Evolutionary conservation across 2,329 filamentous ascomycete genomes (phyloP), one percentile per base, ranked within the genome.

Genomic region (Ophiostoma quercus): DNA sequence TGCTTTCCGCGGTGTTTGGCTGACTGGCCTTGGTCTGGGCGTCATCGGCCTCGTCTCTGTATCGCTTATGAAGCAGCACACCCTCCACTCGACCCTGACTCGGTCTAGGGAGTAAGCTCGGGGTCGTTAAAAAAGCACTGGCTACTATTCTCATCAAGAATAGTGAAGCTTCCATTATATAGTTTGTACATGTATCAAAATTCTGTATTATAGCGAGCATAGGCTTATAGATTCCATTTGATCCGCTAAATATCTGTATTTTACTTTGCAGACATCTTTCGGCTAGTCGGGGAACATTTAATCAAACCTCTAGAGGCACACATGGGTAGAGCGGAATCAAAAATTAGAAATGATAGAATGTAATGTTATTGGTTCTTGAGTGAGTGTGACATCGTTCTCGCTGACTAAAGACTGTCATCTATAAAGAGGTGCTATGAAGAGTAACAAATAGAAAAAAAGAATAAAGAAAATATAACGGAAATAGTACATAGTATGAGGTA

Each of bases 61-160:
- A 68, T 80, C 89, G 32, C 82, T 89, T 65, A 92, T 97, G 87
- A 88, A 84, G 77, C 90, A 96, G 80, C 90, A 96, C 78, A 89
- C 85, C 67, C 80, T 97, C 74, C 90, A 96, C 79, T 87, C 82
- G 41, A 96, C 87, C 39, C 78, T 96, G 71, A 82, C 79, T 29
- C 77, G 84, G 75, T 68, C 75, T 43, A 25, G 25, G 25, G 67
- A 62, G 57, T 66, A 25, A 14, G 39, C 39, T 14, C 39, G 39
- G 39, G 11, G 1, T 14, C 39, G 43, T 32, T 19, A 47, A 19
- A 6, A 43, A 3, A n/a, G n/a, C n/a, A n/a, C 1, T 43, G 41
- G 43, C 16, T 19, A 47, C 7, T 47, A 47, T n/a, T 7, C 16
- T 47, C 12, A 19, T 14, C 41, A 16, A 19, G 5, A 19, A n/a